Evolutionary conservation across 352 stramenopile species (phyloP).

Genomic region (Blastocystis sp.): DNA sequence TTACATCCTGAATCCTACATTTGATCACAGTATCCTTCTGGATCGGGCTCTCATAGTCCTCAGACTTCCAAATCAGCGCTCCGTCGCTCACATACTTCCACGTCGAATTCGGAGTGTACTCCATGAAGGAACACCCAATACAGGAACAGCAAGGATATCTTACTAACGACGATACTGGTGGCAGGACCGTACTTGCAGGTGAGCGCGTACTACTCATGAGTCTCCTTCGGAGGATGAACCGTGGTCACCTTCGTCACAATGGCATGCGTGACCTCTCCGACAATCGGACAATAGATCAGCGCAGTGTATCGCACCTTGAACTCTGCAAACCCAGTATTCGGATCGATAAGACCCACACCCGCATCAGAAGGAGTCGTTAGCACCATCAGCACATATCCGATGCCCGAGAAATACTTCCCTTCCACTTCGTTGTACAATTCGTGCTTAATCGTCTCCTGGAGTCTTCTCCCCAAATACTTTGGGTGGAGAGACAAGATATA

Average conservation of each 20-base stretch:
- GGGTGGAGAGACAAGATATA: conserved; percentile 69
- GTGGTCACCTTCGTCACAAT: conserved; percentile 58
- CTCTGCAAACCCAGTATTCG: conserved; percentile 66
- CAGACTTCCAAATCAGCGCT: not conserved
- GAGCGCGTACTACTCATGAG: conserved; percentile 35
- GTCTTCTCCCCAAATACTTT: conserved; percentile 70
- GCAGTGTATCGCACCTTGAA: conserved; percentile 63
- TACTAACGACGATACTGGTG: conserved; percentile 23
- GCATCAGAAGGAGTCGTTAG: conserved; percentile 33
- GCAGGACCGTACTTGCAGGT: conserved; percentile 41
- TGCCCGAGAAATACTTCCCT: conserved; percentile 58
- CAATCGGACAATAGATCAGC: conserved; percentile 60
- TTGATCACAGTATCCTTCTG: conserved; percentile 54
- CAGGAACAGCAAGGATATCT: conserved; percentile 43
- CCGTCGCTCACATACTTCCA: conserved; percentile 49
- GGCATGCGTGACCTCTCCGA: conserved; percentile 53
- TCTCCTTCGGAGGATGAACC: not conserved
- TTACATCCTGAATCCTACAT: conserved; percentile 45
- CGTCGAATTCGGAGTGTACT: not conserved
- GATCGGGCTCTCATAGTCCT: conserved; percentile 10
- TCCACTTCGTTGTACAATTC: conserved; percentile 42
- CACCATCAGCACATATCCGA: conserved; percentile 69
- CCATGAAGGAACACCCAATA: not conserved
- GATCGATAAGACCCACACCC: conserved; percentile 57
- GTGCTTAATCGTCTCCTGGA: conserved; percentile 65